Percentiles rank a stretch among this genome's conserved stretches.
Evolutionary conservation across 495 filamentous ascomycete species (phyloP).

Genomic region (Penicillium daleae): DNA sequence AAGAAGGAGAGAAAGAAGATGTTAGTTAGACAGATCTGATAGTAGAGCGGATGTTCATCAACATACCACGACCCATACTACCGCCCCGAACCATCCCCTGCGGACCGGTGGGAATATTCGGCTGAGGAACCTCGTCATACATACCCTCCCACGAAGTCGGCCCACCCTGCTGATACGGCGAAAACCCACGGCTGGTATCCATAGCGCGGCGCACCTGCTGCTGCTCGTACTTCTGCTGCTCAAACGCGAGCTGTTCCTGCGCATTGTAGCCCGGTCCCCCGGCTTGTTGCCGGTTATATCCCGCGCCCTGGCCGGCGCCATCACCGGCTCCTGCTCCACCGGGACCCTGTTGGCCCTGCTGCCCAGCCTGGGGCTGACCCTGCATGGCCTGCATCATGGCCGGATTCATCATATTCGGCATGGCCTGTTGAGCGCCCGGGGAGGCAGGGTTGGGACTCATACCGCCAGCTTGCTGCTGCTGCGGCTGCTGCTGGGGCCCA

Average conservation of each 20-base stretch:
- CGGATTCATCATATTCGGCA: slow-evolving; percentile 60
- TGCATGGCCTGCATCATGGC: slow-evolving; percentile 78
- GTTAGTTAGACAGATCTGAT: too few species aligned
- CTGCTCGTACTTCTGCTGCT: slow-evolving; percentile 85
- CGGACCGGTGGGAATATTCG: slow-evolving; percentile 63
- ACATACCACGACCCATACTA: slow-evolving; percentile 56
- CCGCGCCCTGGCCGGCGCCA: slow-evolving; percentile 21
- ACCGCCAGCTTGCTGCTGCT: slow-evolving; percentile 38
- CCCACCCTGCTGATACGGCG: slow-evolving; percentile 57
- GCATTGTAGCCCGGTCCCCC: slow-evolving; percentile 66
- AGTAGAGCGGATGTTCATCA: not conserved
- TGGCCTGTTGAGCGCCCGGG: slow-evolving; percentile 40
- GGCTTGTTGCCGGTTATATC: slow-evolving; percentile 36
- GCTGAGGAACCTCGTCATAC: slow-evolving; percentile 98
- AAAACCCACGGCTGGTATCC: slow-evolving; percentile 48
- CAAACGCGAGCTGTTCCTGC: slow-evolving; percentile 78
- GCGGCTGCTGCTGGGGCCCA: slow-evolving; percentile 23
- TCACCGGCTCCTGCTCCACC: slow-evolving; percentile 24
- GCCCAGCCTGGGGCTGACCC: slow-evolving; percentile 41
- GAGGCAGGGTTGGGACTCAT: slow-evolving; percentile 55
- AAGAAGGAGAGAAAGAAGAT: not conserved
- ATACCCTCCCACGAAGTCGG: slow-evolving; percentile 96
- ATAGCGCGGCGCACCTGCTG: slow-evolving; percentile 60
- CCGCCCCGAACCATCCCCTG: slow-evolving; percentile 53
- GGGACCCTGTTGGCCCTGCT: slow-evolving; percentile 44